These are phyloP conservation scores for Penicillium verrucosum DNA, from an alignment of 2,329 filamentous ascomycete species.

Conservation along the genomic window DNA sequence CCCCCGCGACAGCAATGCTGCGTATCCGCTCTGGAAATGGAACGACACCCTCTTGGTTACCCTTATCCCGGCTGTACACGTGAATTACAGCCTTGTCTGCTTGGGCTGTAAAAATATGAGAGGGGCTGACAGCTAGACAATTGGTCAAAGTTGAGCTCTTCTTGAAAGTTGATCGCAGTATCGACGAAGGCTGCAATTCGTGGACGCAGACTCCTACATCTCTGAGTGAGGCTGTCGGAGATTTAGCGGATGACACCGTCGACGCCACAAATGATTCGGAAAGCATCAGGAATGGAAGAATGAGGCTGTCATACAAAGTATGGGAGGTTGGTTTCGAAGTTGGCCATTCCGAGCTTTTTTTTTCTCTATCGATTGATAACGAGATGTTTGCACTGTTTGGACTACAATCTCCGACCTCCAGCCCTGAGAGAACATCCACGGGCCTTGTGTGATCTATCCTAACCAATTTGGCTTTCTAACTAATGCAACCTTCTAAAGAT, in stretches of 20 bases:
- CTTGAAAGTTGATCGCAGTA: constrained; percentile 78
- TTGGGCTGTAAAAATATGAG: constrained; percentile 89
- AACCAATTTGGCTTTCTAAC: not conserved
- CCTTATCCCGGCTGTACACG: constrained; percentile 80
- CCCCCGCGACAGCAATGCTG: constrained; percentile 68
- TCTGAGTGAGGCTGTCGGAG: constrained; percentile 53
- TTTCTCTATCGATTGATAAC: constrained; percentile 26
- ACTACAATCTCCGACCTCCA: not conserved
- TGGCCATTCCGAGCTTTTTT: constrained; percentile 20
- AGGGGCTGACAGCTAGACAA: constrained; percentile 73
- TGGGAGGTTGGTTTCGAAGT: constrained; percentile 11
- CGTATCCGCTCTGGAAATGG: constrained; percentile 84
- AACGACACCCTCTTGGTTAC: constrained; percentile 83
- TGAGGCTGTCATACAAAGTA: constrained; percentile 18
- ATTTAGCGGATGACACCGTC: constrained; percentile 41
- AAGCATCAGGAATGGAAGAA: constrained; percentile 41
- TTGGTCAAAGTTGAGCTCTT: constrained; percentile 81
- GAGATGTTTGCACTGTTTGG: constrained; percentile 36
- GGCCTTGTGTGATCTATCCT: constrained; percentile 13
- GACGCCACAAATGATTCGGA: constrained; percentile 50
- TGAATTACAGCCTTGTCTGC: constrained; percentile 88
- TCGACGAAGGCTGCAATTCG: constrained; percentile 71
- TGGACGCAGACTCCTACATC: constrained; percentile 87
- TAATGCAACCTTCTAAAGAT: constrained; percentile 12
- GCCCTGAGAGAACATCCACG: not conserved